A percentile compares a stretch with the other conserved stretches of the same genome.
These are phyloP conservation scores for Favolaschia claudopus DNA, from an alignment of 768 basidiomycete genomes.

Conservation along the genomic window DNA sequence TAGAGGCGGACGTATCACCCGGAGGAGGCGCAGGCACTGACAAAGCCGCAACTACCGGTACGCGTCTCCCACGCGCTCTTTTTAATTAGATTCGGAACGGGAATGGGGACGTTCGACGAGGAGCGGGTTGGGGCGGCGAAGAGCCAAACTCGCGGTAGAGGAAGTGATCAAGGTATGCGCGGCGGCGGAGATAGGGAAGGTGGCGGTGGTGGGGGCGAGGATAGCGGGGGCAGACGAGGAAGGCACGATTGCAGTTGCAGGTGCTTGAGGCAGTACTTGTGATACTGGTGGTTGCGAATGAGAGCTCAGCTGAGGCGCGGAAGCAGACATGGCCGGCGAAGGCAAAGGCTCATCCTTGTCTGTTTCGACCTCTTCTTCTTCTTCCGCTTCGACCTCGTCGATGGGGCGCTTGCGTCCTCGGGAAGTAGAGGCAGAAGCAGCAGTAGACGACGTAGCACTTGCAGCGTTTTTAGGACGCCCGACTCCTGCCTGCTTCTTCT, in stretches of 20 bases:
- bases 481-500: slow-evolving; percentile 9
- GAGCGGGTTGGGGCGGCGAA: slow-evolving; percentile 1
- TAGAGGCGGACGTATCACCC: too few species aligned
- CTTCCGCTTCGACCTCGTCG: slow-evolving; percentile 17
- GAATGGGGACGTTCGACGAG: slow-evolving; percentile 52
- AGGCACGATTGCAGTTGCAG: too few species aligned
- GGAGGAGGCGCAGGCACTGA: too few species aligned
- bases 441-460: slow-evolving; percentile 1
- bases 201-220: not conserved
- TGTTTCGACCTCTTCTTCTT: slow-evolving; percentile 16
- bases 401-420: slow-evolving; percentile 19
- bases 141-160: not conserved
- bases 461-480: slow-evolving; percentile 4
- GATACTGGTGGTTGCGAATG: not conserved
- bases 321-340: not conserved
- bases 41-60: slow-evolving; percentile 57
- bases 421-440: too few species aligned
- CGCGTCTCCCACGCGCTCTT: slow-evolving; percentile 73
- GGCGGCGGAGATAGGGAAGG: not conserved
- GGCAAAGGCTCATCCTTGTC: slow-evolving; percentile 13
- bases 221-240: too few species aligned
- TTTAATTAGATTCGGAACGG: slow-evolving; percentile 74
- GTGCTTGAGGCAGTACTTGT: too few species aligned
- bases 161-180: not conserved
- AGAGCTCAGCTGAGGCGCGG: not conserved